phyloP scores from a whole-genome alignment of 2,329 filamentous ascomycete species.

The Cladosporium sp. region DNA sequence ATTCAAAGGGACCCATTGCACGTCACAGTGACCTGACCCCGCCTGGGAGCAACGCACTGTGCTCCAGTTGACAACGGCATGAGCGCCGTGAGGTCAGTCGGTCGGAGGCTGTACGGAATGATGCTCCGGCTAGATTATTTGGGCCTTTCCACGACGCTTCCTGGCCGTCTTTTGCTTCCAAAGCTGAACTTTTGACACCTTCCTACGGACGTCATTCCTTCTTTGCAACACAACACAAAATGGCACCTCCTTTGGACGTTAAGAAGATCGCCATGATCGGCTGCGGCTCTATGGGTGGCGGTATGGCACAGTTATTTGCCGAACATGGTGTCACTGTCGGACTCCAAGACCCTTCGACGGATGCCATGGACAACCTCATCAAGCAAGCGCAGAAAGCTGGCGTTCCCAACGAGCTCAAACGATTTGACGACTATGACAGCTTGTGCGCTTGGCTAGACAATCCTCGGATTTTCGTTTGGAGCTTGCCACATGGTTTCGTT shows the following conservation, averaged over 20 bases:
- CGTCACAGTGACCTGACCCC: constrained; percentile 6
- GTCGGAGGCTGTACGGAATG: background rate
- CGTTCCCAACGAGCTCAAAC: constrained; percentile 35
- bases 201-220: background rate
- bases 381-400: constrained; percentile 37
- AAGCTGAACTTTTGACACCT: background rate
- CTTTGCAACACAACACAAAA: background rate
- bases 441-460: constrained; percentile 46
- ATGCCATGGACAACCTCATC: constrained; percentile 44
- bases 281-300: constrained; percentile 56
- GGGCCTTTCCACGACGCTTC: background rate
- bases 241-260: constrained; percentile 20
- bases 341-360: constrained; percentile 49
- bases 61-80: background rate
- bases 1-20: background rate
- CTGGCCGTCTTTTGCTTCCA: background rate
- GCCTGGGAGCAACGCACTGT: background rate
- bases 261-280: constrained; percentile 52
- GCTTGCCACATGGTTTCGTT: constrained; percentile 30
- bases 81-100: background rate
- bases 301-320: constrained; percentile 55
- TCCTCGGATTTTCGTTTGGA: constrained; percentile 33
- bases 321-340: constrained; percentile 53
- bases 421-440: constrained; percentile 45
- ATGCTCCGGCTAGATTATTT: background rate